Evolutionary conservation across 495 filamentous ascomycete species (phyloP).

Genomic region (Annulohypoxylon maeteangense): DNA sequence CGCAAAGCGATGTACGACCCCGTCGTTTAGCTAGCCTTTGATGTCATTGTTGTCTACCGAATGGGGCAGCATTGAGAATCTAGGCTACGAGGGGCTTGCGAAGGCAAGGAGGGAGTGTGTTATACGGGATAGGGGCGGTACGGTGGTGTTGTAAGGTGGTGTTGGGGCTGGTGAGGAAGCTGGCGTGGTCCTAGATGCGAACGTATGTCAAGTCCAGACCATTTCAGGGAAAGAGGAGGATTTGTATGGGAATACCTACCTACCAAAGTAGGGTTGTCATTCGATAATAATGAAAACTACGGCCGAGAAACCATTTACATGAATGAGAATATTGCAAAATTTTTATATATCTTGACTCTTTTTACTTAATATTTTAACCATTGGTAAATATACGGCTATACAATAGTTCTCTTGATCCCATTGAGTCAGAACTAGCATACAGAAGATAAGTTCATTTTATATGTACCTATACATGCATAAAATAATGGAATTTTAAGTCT

Average conservation of each 20-base stretch:
- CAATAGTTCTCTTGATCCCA: neutral
- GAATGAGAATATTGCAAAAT: slow-evolving; percentile 20
- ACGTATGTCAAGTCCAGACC: neutral
- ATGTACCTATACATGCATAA: too few relatives aligned
- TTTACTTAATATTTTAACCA: neutral
- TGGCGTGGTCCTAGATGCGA: slow-evolving; percentile 1
- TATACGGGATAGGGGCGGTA: slow-evolving; percentile 1
- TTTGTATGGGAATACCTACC: neutral
- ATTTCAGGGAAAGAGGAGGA: neutral
- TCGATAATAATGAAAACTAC: slow-evolving; percentile 25
- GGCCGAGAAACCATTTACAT: neutral
- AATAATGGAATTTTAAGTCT: too few relatives aligned
- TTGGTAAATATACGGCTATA: neutral
- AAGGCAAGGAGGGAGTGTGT: slow-evolving; percentile 1
- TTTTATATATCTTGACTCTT: neutral
- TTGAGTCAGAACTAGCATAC: too few relatives aligned
- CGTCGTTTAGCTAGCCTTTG: neutral
- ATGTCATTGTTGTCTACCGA: neutral
- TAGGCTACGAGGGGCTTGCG: neutral
- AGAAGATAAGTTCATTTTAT: too few relatives aligned
- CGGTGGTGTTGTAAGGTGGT: slow-evolving; percentile 3
- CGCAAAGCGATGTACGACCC: neutral
- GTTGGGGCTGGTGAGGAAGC: slow-evolving; percentile 1
- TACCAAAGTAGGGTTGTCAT: neutral
- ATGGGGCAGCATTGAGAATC: neutral